phyloP scores from a whole-genome alignment of 2,329 filamentous ascomycete genomes.

The Xylaria sp. region DNA sequence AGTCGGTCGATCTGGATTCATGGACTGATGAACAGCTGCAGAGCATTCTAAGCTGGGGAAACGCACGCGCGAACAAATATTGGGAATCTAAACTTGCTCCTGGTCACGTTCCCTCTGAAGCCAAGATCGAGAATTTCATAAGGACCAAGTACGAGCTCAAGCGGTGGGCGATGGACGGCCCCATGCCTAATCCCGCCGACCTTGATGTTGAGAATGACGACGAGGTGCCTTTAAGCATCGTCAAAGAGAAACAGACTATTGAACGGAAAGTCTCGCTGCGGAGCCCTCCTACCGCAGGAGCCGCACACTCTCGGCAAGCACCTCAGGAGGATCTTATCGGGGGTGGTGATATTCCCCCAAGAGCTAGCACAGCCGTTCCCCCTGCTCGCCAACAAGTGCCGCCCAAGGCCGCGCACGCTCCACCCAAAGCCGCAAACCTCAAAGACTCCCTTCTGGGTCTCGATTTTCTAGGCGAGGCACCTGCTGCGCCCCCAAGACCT shows the following conservation, averaged over 20 bases:
- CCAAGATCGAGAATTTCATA: slow-evolving; percentile 99
- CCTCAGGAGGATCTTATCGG: slow-evolving; percentile 84
- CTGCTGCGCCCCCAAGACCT: slow-evolving; percentile 79
- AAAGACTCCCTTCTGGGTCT: slow-evolving; percentile 93
- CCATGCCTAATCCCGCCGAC: slow-evolving; percentile 90
- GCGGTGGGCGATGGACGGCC: slow-evolving; percentile 99
- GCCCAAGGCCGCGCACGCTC: slow-evolving; percentile 71
- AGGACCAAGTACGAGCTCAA: slow-evolving; percentile 99
- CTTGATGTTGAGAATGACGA: slow-evolving; percentile 88
- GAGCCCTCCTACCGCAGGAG: slow-evolving; percentile 66
- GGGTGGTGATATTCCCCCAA: slow-evolving; percentile 73
- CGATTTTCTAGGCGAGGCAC: slow-evolving; percentile 85
- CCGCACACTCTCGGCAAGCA: slow-evolving; percentile 52
- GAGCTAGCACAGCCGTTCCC: slow-evolving; percentile 80
- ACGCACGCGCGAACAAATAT: slow-evolving; percentile 96
- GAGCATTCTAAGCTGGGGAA: slow-evolving; percentile 95
- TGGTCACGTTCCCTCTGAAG: slow-evolving; percentile 92
- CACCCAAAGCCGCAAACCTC: slow-evolving; percentile 75
- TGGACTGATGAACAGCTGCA: slow-evolving; percentile 99
- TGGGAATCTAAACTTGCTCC: slow-evolving; percentile 95
- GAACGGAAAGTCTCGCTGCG: slow-evolving; percentile 69
- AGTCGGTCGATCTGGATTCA: slow-evolving; percentile 96
- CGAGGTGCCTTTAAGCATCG: slow-evolving; percentile 73
- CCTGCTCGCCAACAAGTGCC: slow-evolving; percentile 62
- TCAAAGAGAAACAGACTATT: slow-evolving; percentile 74